A percentile compares a stretch with the other conserved stretches of the same genome.
phyloP scores from a whole-genome alignment of 129 eudicot genomes.

The Artemisia annua region DNA sequence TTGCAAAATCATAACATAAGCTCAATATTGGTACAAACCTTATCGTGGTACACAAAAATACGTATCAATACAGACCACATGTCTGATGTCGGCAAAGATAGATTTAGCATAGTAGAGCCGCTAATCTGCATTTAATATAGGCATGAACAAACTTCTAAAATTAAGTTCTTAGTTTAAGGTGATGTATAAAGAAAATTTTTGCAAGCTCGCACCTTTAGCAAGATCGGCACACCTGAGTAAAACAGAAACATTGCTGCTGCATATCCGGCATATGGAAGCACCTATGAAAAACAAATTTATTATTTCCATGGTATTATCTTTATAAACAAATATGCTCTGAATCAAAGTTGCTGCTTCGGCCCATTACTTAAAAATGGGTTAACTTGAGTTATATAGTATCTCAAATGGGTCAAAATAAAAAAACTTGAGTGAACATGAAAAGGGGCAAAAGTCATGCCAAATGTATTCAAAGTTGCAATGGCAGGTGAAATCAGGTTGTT shows the following conservation, averaged over 20 bases:
- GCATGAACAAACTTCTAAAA: no score
- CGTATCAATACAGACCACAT: no score
- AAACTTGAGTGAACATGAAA: not conserved
- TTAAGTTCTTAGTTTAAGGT: no score
- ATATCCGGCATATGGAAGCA: slow-evolving; percentile 74
- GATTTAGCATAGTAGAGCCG: no score
- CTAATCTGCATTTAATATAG: no score
- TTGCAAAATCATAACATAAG: slow-evolving; percentile 2
- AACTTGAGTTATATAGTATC: no score
- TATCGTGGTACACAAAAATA: no score
- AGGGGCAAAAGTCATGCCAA: not conserved
- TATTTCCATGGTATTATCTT: no score
- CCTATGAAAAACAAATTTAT: slow-evolving; percentile 35
- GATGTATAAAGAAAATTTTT: slow-evolving; percentile 5
- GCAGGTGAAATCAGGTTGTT: no score
- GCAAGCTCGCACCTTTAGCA: slow-evolving; percentile 59
- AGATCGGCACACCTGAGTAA: slow-evolving; percentile 78
- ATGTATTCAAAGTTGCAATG: not conserved
- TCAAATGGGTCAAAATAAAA: not conserved
- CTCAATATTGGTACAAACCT: slow-evolving; percentile 46
- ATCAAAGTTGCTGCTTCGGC: no score
- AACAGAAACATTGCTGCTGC: slow-evolving; percentile 87
- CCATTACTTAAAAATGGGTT: not conserved
- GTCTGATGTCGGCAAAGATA: no score
- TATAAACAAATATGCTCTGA: no score